Evolutionary conservation across 768 basidiomycete genomes (phyloP).

Genomic region (Paxillus ammoniavirescens): DNA sequence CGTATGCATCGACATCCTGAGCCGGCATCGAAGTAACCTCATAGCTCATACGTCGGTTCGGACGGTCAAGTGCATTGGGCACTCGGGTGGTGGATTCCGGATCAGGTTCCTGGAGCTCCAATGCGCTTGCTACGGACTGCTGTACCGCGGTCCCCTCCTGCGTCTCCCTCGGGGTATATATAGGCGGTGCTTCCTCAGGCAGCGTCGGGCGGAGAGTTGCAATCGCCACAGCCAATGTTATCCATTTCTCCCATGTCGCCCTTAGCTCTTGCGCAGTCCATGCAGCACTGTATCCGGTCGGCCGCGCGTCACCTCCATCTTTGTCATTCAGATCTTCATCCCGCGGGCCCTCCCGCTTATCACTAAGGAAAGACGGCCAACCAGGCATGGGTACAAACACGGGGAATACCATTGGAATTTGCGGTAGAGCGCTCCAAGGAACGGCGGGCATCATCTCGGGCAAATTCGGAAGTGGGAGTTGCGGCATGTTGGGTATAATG

Average conservation of each 20-base stretch:
- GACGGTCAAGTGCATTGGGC: conserved; percentile 28
- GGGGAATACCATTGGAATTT: conserved; percentile 78
- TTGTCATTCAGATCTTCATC: conserved; percentile 28
- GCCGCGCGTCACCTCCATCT: conserved; percentile 34
- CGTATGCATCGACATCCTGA: conserved; percentile 68
- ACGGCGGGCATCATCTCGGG: conserved; percentile 67
- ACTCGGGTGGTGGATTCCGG: conserved; percentile 21
- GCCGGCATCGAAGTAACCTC: conserved; percentile 49
- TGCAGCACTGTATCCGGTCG: conserved; percentile 42
- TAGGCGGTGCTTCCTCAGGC: conserved; percentile 62
- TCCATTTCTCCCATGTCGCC: conserved; percentile 76
- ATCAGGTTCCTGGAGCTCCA: conserved; percentile 1
- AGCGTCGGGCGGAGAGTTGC: conserved; percentile 42
- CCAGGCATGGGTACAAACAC: conserved; percentile 67
- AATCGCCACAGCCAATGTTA: conserved; percentile 51
- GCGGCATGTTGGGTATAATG: conserved; percentile 53
- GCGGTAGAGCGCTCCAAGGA: conserved; percentile 60
- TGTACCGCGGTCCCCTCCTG: conserved; percentile 12
- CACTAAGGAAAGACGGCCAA: conserved; percentile 65
- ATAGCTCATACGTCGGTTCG: conserved; percentile 47
- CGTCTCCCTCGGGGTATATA: conserved; percentile 65
- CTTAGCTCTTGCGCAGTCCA: conserved; percentile 62
- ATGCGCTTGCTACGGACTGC: conserved; percentile 1
- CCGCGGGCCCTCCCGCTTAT: conserved; percentile 36
- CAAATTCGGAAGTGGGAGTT: conserved; percentile 52